Base-by-base conservation (phyloP, 2,329 filamentous ascomycete species). In the Coniochaeta sp. region DNA sequence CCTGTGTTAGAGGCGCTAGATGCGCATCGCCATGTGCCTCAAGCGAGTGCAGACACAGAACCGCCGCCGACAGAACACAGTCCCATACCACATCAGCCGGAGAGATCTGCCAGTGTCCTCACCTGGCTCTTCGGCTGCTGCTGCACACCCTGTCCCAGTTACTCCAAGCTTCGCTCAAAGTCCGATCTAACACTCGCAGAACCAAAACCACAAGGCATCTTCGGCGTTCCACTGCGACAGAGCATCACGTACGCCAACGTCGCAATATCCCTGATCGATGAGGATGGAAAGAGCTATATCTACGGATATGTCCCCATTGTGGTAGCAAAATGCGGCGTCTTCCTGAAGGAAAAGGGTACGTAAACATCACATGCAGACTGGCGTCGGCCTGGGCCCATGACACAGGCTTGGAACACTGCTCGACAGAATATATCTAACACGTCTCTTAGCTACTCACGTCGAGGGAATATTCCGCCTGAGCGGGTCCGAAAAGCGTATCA, bases 241-340 rank as follows among this genome's bases (percentile, higher is more conserved):
- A 98, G 93, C 77, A 98, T 99, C 73, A 90, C 89, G 62, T 98
- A 99, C 73, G 95, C 95, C 62, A 99, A 98, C 71, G 95, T 99
- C 62, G 95, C 95, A 64, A 99, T 99, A 69, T 98, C 93, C 24
- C 84, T 99, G 31, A 90, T 95, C 66, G 93, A 98, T 72, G 91
- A 93, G 66, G 84, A 95, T 66, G 93, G 93, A 34, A 87, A 95
- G 73, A 96, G 91, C 76, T 98, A 96, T 74, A 97, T 98, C 59
- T 99, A 98, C 73, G 95, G 95, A 70, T 98, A 98, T 70, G 93
- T 99, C 8, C 95, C 95, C 19, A 98, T 99, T 65, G 93, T 99
- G 50, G 93, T 99, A 59, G 95, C 95, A 38, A 99, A 99, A 74
- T 98, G 95, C 73, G 95, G 95, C 64, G 93, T 99, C 4, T 99